These are phyloP conservation scores for Candida neerlandica DNA, from an alignment of 1,139 yeast species.

Conservation along the genomic window DNA sequence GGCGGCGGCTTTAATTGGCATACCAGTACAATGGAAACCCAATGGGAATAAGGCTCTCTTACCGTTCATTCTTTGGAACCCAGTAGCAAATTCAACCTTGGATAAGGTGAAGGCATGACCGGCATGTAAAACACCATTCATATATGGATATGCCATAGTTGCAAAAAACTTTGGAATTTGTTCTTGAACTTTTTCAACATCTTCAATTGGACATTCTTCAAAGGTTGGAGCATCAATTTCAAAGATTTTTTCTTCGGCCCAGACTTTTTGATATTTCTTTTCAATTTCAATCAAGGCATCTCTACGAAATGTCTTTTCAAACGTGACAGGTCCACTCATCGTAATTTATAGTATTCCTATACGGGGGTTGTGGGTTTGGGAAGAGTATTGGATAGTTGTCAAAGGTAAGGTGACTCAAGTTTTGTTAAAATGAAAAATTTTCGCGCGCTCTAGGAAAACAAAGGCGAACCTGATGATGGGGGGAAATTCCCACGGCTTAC, in stretches of 20 bases:
- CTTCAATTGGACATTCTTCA: conserved; percentile 62
- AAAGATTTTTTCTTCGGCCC: conserved; percentile 85
- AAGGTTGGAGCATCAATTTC: conserved; percentile 85
- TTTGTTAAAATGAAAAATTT: conserved; percentile 1
- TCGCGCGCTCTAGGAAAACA: not conserved
- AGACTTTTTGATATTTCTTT: conserved; percentile 80
- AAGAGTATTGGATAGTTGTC: not conserved
- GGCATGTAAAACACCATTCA: conserved; percentile 98
- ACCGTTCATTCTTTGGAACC: conserved; percentile 94
- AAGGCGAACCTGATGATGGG: not conserved
- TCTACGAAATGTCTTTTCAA: conserved; percentile 78
- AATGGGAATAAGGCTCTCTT: conserved; percentile 91
- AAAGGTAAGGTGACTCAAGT: conserved; percentile 1
- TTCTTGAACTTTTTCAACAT: conserved; percentile 71
- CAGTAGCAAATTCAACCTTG: conserved; percentile 90
- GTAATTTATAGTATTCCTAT: conserved; percentile 6
- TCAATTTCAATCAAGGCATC: conserved; percentile 90
- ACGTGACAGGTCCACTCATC: conserved; percentile 49
- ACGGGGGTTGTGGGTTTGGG: not conserved
- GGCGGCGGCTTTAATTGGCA: conserved; percentile 98
- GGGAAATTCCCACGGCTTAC: not conserved
- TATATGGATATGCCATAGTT: conserved; percentile 98
- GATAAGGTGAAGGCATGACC: conserved; percentile 97
- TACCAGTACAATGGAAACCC: conserved; percentile 99
- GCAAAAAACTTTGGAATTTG: conserved; percentile 86